Evolutionary conservation across 257 asterid genomes (phyloP).

Genomic region (Catharanthus roseus): DNA sequence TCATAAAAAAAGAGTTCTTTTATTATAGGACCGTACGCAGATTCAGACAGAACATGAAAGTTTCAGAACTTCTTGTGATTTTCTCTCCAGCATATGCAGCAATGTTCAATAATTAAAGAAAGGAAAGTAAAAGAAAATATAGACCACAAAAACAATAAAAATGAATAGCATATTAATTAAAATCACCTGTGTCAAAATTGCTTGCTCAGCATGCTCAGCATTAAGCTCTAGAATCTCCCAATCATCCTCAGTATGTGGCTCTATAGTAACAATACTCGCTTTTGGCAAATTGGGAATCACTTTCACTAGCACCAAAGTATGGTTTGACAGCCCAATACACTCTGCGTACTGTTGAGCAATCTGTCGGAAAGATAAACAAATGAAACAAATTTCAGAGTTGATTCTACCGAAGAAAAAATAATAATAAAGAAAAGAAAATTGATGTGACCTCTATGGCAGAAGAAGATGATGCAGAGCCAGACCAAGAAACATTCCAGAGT

Average conservation of each 20-base stretch:
- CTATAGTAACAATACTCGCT: conserved; percentile 75
- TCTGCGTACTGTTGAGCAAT: conserved; percentile 80
- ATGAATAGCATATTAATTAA: not conserved
- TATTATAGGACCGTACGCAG: not conserved
- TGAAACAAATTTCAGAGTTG: not conserved
- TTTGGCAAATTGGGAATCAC: conserved; percentile 62
- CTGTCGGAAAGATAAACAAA: conserved; percentile 46
- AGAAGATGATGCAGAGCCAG: conserved; percentile 78
- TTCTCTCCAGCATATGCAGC: not conserved
- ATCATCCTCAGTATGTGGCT: conserved; percentile 96
- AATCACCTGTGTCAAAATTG: conserved; percentile 80
- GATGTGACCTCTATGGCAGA: conserved; percentile 70
- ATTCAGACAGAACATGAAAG: not conserved
- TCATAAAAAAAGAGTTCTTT: not conserved
- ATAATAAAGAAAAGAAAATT: not conserved
- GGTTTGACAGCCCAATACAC: conserved; percentile 75
- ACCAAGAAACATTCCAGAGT: conserved; percentile 84
- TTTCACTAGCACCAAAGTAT: conserved; percentile 57
- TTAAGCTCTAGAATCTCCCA: conserved; percentile 99
- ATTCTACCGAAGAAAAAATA: not conserved
- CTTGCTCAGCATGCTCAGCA: conserved; percentile 79
- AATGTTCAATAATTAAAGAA: not conserved
- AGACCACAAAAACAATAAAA: not conserved
- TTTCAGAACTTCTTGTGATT: not conserved
- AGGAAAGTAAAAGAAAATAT: too few relatives aligned